Percentiles rank a stretch among this genome's conserved stretches.
Evolutionary conservation across 2,329 filamentous ascomycete species (phyloP).

Genomic region (Colletotrichum costaricense): DNA sequence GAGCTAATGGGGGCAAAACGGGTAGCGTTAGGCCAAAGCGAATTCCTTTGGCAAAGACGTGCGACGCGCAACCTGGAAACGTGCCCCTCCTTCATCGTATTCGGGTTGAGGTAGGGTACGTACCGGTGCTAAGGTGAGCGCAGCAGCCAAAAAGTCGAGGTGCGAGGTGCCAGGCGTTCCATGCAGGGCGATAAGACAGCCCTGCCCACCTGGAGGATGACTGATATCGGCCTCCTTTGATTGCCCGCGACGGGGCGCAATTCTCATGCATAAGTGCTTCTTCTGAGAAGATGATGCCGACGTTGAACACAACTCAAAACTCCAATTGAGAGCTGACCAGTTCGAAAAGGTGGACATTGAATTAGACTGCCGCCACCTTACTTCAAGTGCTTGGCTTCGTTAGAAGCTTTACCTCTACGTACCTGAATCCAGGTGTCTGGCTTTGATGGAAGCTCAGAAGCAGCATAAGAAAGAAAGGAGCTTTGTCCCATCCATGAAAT

Average conservation of each 20-base stretch:
- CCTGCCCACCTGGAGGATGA: background rate
- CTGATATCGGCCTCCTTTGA: slow-evolving; percentile 9
- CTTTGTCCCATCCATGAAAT: slow-evolving; percentile 23
- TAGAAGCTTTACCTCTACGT: slow-evolving; percentile 6
- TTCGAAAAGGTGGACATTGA: background rate
- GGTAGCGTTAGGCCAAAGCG: background rate
- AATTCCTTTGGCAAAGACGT: background rate
- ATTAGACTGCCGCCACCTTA: slow-evolving; percentile 8
- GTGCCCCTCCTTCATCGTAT: slow-evolving; percentile 32
- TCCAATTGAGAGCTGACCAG: background rate
- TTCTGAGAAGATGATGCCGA: background rate
- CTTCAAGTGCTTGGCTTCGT: background rate
- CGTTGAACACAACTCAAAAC: too few species aligned
- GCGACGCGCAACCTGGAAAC: background rate
- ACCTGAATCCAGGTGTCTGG: background rate
- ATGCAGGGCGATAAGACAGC: slow-evolving; percentile 24
- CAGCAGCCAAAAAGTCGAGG: slow-evolving; percentile 22
- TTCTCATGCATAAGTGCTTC: background rate
- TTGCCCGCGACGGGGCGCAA: slow-evolving; percentile 4
- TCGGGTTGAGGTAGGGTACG: slow-evolving; percentile 23
- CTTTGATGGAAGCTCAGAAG: background rate
- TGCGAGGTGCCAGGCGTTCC: slow-evolving; percentile 1
- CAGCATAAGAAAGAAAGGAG: slow-evolving; percentile 21
- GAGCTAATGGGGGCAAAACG: background rate
- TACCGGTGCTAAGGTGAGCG: background rate